Base-by-base conservation (phyloP, 306 rosid species). In the Abrus precatorius region DNA sequence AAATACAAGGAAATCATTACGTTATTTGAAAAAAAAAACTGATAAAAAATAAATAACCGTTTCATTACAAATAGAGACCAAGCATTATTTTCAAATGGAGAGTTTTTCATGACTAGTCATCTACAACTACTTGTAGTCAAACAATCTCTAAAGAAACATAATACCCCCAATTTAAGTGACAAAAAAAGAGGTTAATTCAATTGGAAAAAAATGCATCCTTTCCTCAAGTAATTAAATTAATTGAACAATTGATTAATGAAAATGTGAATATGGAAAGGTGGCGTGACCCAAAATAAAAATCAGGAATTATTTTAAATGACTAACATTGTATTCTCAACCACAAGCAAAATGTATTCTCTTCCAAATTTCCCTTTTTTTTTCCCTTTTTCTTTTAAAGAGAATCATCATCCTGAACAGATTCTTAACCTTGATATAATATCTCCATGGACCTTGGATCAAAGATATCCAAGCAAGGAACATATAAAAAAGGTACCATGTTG, bases 401-500 rank as follows among this genome's bases (percentile, higher is more conserved):
- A 47, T 32, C n/a, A 14, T 66, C n/a, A 14, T 66, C 74, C 59
- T 30, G 74, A 75, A 50, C 45, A 44, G 41, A 62, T 84, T 61
- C 69, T 68, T 75, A 41, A 75, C 70, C 62, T 40, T 28, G 50
- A 48, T 48, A 43, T 47, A 14, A 74, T 80, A 81, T 81, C 84
- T 60, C 73, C 40, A 38, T 43, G 20, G 20, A 57, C 53, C 79
- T 71, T 57, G 34, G 75, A 62, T 63, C 69, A 38, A 76, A 76
- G 59, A 76, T 74, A 76, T 77, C 84, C 62, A 32, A 54, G 68
- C 1, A 4, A 5, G 54, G 67, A 64, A 72, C 69, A 67, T 38
- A 54, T 3, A 78, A 78, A 69, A 81, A 81, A 67, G 20, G 20
- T 78, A 57, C 29, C 79, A 68, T 49, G 29, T 69, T 73, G 72